Evolutionary conservation across 2,329 filamentous ascomycete genomes (phyloP).

Genomic region (Xylaria sp.): DNA sequence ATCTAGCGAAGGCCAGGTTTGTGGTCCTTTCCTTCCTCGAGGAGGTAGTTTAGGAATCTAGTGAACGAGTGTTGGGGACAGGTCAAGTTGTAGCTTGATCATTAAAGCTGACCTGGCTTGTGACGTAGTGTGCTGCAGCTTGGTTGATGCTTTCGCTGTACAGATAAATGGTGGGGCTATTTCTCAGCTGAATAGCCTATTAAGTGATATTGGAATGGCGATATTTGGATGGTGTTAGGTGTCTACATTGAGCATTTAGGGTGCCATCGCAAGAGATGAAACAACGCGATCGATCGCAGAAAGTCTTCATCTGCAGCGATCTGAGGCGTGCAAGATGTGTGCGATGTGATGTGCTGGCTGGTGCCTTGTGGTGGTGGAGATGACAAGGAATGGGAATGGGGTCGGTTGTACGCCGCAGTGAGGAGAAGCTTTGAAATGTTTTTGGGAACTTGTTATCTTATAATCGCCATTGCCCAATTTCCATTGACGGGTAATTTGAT

Average conservation of each 20-base stretch:
- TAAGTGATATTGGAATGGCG: conserved; percentile 18
- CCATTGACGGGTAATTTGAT: not conserved
- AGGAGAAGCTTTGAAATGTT: not conserved
- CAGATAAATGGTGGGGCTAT: conserved; percentile 20
- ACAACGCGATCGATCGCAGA: not conserved
- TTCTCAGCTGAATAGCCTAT: conserved; percentile 8
- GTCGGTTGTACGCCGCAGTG: not conserved
- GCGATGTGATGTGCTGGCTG: not conserved
- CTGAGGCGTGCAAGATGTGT: not conserved
- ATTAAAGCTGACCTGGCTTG: conserved; percentile 12
- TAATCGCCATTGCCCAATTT: not conserved
- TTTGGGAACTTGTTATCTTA: not conserved
- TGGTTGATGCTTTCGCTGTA: not conserved
- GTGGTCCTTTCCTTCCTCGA: not conserved
- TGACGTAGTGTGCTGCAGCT: conserved; percentile 36
- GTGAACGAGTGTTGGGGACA: not conserved
- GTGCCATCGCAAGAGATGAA: conserved; percentile 4
- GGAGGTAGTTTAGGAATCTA: no score
- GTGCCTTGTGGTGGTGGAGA: conserved; percentile 25
- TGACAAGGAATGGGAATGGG: conserved; percentile 14
- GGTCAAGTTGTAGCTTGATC: not conserved
- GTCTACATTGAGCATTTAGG: conserved; percentile 4
- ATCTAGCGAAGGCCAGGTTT: not conserved
- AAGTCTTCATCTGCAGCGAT: not conserved
- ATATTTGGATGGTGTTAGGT: conserved; percentile 3